A percentile compares a stretch with the other conserved stretches of the same genome.
These are phyloP conservation scores for Suillus lakei DNA, from an alignment of 768 basidiomycete species.

Conservation along the genomic window DNA sequence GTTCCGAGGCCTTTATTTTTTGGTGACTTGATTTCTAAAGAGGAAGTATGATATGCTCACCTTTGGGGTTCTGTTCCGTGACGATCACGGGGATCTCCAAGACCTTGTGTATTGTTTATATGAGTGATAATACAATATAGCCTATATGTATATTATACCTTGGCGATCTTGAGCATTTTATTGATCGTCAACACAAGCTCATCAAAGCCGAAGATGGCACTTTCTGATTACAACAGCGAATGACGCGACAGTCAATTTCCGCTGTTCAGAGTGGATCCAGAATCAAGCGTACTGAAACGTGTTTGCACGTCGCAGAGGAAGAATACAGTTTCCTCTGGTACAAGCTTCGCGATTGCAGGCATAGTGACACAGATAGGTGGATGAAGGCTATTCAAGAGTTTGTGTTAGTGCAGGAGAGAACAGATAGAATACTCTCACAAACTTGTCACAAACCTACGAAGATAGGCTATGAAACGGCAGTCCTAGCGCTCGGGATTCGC, in stretches of 20 bases:
- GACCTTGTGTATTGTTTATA: slow-evolving; percentile 41
- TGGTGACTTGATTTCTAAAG: slow-evolving; percentile 4
- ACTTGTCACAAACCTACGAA: no score
- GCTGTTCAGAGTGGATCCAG: not conserved
- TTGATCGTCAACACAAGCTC: slow-evolving; percentile 61
- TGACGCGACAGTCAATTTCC: slow-evolving; percentile 1
- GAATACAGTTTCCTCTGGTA: slow-evolving; percentile 56
- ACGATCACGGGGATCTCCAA: slow-evolving; percentile 73
- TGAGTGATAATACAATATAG: not conserved
- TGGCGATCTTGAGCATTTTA: slow-evolving; percentile 80
- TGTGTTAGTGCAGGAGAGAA: not conserved
- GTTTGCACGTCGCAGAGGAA: slow-evolving; percentile 87
- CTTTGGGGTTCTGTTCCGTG: slow-evolving; percentile 86
- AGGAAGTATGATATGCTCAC: slow-evolving; percentile 40
- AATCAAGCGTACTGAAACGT: slow-evolving; percentile 60
- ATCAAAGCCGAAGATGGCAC: slow-evolving; percentile 72
- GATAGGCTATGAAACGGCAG: no score
- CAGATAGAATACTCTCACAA: not conserved
- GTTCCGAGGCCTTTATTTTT: slow-evolving; percentile 63
- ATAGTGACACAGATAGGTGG: slow-evolving; percentile 31
- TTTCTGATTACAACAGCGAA: slow-evolving; percentile 35
- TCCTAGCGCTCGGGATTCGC: not conserved
- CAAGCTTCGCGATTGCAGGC: slow-evolving; percentile 37
- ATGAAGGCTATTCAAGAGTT: slow-evolving; percentile 25
- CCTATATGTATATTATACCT: slow-evolving; percentile 53